Percentiles rank a stretch among this genome's conserved stretches.
Conservation (phyloP, 176 grass and related monocot genomes). For the Oryza coarctata region DNA sequence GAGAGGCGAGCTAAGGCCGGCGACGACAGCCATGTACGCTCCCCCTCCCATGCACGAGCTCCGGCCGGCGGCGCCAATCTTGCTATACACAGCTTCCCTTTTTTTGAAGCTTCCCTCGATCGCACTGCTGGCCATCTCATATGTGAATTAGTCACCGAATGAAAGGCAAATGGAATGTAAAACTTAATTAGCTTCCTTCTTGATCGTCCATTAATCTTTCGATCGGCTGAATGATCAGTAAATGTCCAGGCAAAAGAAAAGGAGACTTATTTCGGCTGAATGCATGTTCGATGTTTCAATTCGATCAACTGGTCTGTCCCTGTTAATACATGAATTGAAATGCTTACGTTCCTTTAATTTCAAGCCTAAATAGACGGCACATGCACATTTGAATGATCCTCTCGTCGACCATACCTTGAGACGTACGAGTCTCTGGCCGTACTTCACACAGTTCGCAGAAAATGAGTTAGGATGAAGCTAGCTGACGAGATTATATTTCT, state of each 20-base stretch:
- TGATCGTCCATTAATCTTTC: neutral
- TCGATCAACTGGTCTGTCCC: neutral
- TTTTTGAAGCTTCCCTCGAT: constrained; percentile 22
- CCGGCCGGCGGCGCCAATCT: neutral
- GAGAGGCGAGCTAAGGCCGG: constrained; percentile 40
- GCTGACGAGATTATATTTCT: neutral
- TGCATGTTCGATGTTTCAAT: neutral
- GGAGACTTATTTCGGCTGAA: neutral
- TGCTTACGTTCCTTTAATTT: neutral
- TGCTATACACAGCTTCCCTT: constrained; percentile 23
- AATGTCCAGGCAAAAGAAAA: neutral
- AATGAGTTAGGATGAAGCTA: neutral
- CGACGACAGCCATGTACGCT: constrained; percentile 7
- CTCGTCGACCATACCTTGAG: neutral
- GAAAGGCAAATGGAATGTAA: constrained; percentile 16
- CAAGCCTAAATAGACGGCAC: neutral
- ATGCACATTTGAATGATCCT: neutral
- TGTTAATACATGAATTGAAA: neutral
- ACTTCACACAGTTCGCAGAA: neutral
- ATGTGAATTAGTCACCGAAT: neutral
- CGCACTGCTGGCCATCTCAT: neutral
- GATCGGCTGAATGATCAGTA: too few relatives aligned
- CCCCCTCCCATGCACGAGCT: constrained; percentile 30
- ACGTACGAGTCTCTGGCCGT: neutral
- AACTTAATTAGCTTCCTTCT: neutral